Evolutionary conservation across 495 filamentous ascomycete species (phyloP).

Genomic region (Podospora australis): DNA sequence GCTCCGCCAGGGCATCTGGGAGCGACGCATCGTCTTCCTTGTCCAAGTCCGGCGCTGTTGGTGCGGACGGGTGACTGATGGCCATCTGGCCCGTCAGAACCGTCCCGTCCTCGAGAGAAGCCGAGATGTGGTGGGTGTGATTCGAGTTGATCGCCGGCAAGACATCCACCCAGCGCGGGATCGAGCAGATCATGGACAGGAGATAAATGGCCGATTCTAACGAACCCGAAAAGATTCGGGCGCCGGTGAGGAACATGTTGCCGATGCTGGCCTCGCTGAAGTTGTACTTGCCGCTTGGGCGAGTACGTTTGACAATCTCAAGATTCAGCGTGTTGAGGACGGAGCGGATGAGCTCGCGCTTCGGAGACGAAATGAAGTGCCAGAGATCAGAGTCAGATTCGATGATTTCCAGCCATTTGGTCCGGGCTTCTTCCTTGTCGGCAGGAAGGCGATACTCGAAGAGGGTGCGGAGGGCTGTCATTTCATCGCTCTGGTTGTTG

Average conservation of each 20-base stretch:
- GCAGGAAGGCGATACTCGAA: conserved; percentile 79
- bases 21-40: conserved; percentile 76
- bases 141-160: conserved; percentile 90
- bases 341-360: conserved; percentile 85
- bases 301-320: conserved; percentile 80
- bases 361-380: conserved; percentile 68
- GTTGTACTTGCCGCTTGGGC: conserved; percentile 74
- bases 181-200: conserved; percentile 70
- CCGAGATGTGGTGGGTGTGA: conserved; percentile 89
- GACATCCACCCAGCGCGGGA: conserved; percentile 67
- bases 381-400: conserved; percentile 73
- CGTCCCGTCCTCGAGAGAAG: conserved; percentile 66
- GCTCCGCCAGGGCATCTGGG: conserved; percentile 71
- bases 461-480: conserved; percentile 63
- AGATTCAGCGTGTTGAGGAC: conserved; percentile 83
- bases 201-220: conserved; percentile 80
- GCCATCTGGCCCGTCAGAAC: conserved; percentile 87
- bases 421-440: conserved; percentile 44
- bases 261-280: conserved; percentile 87
- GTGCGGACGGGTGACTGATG: conserved; percentile 74
- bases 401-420: conserved; percentile 86
- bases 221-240: conserved; percentile 71
- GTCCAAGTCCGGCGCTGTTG: conserved; percentile 32
- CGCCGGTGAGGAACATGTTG: conserved; percentile 84
- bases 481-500: conserved; percentile 52